phyloP scores from a whole-genome alignment of 1,284 basidiomycete species.

The Fomitopsis palustris region DNA sequence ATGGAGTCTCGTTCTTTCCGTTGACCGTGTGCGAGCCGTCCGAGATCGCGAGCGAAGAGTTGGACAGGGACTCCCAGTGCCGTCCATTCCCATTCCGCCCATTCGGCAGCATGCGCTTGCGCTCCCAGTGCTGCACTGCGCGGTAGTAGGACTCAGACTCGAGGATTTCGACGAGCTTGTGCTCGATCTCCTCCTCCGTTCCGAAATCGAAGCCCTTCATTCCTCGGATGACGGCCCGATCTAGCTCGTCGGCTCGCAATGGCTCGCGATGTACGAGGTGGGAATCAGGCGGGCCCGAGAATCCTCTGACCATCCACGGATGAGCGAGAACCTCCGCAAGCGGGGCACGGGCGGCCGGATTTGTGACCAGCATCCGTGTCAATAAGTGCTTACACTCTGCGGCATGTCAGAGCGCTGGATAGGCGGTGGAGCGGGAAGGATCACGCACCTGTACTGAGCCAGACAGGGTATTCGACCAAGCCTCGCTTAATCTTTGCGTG shows the following conservation, averaged over 20 bases:
- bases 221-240: conserved; percentile 80
- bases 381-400: conserved; percentile 93
- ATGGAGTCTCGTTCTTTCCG: conserved; percentile 39
- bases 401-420: not conserved
- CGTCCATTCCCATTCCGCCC: conserved; percentile 43
- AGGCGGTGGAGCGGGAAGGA: not conserved
- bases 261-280: conserved; percentile 90
- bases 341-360: conserved; percentile 81
- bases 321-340: conserved; percentile 87
- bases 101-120: conserved; percentile 45
- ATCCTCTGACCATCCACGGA: conserved; percentile 95
- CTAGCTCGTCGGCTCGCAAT: conserved; percentile 82
- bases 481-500: conserved; percentile 99
- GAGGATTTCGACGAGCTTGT: conserved; percentile 70
- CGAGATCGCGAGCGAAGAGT: conserved; percentile 65
- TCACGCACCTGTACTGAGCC: conserved; percentile 84
- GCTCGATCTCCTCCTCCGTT: conserved; percentile 80
- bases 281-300: conserved; percentile 73
- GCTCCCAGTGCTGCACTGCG: conserved; percentile 77
- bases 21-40: conserved; percentile 38
- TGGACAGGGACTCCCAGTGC: conserved; percentile 54
- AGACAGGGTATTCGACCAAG: conserved; percentile 94
- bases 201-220: conserved; percentile 99
- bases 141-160: conserved; percentile 77
- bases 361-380: conserved; percentile 95